These are phyloP conservation scores for Quercus agrifolia DNA, from an alignment of 306 rosid species.

Conservation along the genomic window DNA sequence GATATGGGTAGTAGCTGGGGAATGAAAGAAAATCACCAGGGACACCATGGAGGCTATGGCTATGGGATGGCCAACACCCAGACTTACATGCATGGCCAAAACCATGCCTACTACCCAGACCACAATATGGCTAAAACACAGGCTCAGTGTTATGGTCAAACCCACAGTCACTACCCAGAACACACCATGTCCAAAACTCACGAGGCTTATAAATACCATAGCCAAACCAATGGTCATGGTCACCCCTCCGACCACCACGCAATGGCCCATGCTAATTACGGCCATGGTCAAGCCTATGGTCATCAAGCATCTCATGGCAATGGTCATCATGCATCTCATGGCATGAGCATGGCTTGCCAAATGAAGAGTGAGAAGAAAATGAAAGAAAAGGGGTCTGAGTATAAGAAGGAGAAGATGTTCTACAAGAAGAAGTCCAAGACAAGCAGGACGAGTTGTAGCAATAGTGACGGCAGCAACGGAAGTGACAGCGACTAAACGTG, in stretches of 20 bases:
- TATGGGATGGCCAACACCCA: constrained; percentile 11
- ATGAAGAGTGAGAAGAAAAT: neutral
- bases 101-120: neutral
- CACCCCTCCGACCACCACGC: neutral
- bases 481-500: constrained; percentile 2
- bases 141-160: constrained; percentile 20
- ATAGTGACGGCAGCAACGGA: neutral
- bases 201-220: constrained; percentile 3
- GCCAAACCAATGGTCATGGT: neutral
- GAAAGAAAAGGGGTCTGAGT: neutral
- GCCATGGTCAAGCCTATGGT: neutral
- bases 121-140: neutral
- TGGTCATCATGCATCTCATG: neutral
- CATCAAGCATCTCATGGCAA: neutral
- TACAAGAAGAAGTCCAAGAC: constrained; percentile 1
- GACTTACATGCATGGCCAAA: constrained; percentile 9
- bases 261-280: neutral
- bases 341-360: neutral
- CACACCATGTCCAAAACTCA: constrained; percentile 23
- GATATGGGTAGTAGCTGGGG: constrained; percentile 37
- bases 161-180: constrained; percentile 12
- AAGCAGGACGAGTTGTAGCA: neutral
- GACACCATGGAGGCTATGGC: constrained; percentile 7
- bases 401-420: neutral
- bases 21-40: constrained; percentile 37